Base-by-base conservation (phyloP, 2,329 filamentous ascomycete genomes). In the Xylariaceae sp. region DNA sequence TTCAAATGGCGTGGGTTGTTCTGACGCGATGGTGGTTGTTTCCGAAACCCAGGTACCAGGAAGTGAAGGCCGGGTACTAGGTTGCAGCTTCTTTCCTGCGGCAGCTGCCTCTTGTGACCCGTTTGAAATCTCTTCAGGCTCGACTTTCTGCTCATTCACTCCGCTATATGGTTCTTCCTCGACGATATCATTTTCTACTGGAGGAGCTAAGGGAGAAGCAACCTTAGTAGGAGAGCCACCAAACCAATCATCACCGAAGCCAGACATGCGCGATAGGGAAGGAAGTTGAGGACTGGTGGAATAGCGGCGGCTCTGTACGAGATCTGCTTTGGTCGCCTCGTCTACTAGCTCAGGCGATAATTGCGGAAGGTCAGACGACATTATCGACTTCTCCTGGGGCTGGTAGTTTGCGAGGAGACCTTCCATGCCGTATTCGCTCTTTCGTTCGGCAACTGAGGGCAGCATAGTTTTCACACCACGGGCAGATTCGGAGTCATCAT, bases 161-260 rank as follows among this genome's bases (percentile, higher is more conserved):
- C 41, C 25, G 21, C 58, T 56, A 10, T 56, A 34, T 2, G 49
- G 38, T 23, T 54, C 49, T 47, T 36, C 47, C 41, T 25, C 27
- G 22, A 20, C 36, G 32, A 14, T 19, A 19, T 41, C 44, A 19
- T 39, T 41, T 12, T 41, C 40, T 21, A 39, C 32, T 14, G 37
- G 16, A 20, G 23, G 43, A 12, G 27, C 20, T 35, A 22, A 23
- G 37, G 32, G 32, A 42, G 10, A 63, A 57, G 11, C 50, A 51
- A 6, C 56, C 44, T 14, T 64, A 52, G 14, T 57, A 53, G 5
- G 72, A 70, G n/a, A n/a, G n/a, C n/a, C n/a, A n/a, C n/a, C n/a
- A 49, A 83, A 82, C 35, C 83, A 68, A 47, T 82, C 78, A 34
- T 76, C 67, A 1, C 79, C 78, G 58, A 84, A 84, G 1, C 71